phyloP scores from a whole-genome alignment of 1,284 basidiomycete genomes.

The Lignosus rhinocerotis region DNA sequence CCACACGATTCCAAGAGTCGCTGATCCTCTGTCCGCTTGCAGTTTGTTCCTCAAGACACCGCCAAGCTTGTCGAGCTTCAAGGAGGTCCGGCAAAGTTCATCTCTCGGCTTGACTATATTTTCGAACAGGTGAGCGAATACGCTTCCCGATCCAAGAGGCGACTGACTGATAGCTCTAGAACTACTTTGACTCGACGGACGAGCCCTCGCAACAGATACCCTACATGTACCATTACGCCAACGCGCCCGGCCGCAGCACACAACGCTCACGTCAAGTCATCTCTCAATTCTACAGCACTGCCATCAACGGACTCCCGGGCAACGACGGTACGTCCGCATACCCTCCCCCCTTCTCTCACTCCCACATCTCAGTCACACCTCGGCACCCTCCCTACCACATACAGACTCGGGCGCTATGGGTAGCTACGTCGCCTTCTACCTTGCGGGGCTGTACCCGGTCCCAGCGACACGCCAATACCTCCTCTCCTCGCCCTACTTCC shows the following conservation, averaged over 20 bases:
- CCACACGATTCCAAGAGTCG: too few relatives aligned
- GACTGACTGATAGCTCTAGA: constrained; percentile 28
- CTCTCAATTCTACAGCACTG: constrained; percentile 54
- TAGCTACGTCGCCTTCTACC: constrained; percentile 62
- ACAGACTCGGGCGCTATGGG: constrained; percentile 60
- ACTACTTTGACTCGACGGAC: constrained; percentile 57
- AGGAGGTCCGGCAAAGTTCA: constrained; percentile 57
- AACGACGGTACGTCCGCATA: constrained; percentile 50
- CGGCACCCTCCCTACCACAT: neutral
- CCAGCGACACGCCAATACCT: constrained; percentile 63
- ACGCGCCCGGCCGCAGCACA: constrained; percentile 56
- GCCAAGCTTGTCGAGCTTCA: constrained; percentile 59
- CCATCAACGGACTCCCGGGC: constrained; percentile 56
- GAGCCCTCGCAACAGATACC: constrained; percentile 66
- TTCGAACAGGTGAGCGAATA: constrained; percentile 45
- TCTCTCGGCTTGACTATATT: constrained; percentile 54
- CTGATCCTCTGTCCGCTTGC: neutral
- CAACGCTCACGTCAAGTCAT: constrained; percentile 58
- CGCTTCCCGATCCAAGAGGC: neutral
- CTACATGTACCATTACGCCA: constrained; percentile 67
- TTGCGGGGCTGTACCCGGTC: constrained; percentile 61
- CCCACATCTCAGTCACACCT: neutral
- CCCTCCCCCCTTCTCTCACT: neutral
- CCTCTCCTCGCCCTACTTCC: constrained; percentile 64
- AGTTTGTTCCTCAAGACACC: constrained; percentile 66